Base-by-base conservation (phyloP, 192 early-diverging fungal species). In the Dispira parvispora region DNA sequence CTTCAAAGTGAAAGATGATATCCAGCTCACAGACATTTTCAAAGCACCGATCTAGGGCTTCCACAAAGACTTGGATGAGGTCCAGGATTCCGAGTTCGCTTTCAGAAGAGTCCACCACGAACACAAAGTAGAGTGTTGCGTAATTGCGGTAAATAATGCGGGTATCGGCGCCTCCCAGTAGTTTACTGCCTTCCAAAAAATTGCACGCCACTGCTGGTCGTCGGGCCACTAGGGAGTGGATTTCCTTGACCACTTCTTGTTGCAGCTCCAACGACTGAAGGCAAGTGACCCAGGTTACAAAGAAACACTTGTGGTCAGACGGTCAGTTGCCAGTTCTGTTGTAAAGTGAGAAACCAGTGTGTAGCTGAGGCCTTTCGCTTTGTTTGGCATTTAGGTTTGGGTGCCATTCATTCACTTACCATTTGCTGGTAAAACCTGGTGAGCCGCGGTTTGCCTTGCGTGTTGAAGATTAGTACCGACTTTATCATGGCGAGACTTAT, bases 401-500 rank as follows among this genome's bases (percentile, higher is more conserved):
- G 14, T 67, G 23, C 45, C 38, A 52, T 6, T 45, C 32, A 38
- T 38, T 38, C 13, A 56, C 71, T 67, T 80, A 88, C 88, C 47
- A 96, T 78, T 62, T 91, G 90, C 68, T 91, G 84, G 71, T 97
- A 99, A 76, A 92, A 94, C 68, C 91, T 86, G 67, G 91, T 84
- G 25, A 96, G 70, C 64, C 96, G 83, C 45, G 96, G 89, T 67
- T 94, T 96, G 58, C 96, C 96, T 65, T 89, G 84, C 69, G 92
- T 95, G 76, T 99, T 99, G 75, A 99, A 97, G 71, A 97, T 97
- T 65, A 96, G 83, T n/a, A 94, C 92, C n/a, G 90, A 90, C 64
- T 90, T 86, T 68, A 98, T 93, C 86, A 90, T 89, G 32, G 32
- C 6, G 32, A 38, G 32, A 38, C 32, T 38, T 38, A 38, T 38